Percentiles rank a stretch among this genome's conserved stretches.
Conservation (phyloP, 2,329 filamentous ascomycete species). For the Epichloe coenophiala region DNA sequence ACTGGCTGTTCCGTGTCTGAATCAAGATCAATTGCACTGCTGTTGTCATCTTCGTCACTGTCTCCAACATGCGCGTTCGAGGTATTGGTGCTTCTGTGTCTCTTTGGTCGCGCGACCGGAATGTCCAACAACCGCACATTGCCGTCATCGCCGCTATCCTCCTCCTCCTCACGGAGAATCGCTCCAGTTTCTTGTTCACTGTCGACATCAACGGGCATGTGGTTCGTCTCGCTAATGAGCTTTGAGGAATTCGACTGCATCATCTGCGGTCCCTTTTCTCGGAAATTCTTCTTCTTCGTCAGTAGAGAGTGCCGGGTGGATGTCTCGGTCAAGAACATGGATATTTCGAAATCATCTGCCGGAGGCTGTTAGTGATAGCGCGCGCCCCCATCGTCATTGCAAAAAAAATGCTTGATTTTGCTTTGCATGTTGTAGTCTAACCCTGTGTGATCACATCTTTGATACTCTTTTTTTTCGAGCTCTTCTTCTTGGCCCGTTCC, state of each 20-base stretch:
- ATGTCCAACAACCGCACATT: conserved; percentile 21
- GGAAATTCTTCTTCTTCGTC: conserved; percentile 70
- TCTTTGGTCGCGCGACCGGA: conserved; percentile 18
- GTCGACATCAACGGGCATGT: conserved; percentile 37
- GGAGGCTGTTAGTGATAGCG: background rate
- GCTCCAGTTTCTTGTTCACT: conserved; percentile 8
- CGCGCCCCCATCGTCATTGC: background rate
- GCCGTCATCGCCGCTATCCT: conserved; percentile 30
- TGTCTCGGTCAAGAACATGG: conserved; percentile 82
- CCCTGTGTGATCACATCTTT: conserved; percentile 80
- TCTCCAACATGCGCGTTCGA: conserved; percentile 17
- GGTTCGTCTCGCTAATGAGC: conserved; percentile 42
- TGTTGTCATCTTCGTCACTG: conserved; percentile 19
- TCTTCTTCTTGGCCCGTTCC: conserved; percentile 44
- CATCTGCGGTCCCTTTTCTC: conserved; percentile 38
- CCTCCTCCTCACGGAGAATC: conserved; percentile 41
- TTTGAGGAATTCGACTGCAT: conserved; percentile 49
- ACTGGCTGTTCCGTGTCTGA: conserved; percentile 28
- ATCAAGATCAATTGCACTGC: conserved; percentile 23
- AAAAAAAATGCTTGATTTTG: background rate
- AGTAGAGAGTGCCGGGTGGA: conserved; percentile 75
- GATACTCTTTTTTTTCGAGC: conserved; percentile 63
- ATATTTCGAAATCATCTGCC: conserved; percentile 86
- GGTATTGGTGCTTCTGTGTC: conserved; percentile 12
- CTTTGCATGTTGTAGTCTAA: conserved; percentile 19